Evolutionary conservation across 1,139 yeast genomes (phyloP), one percentile per base, ranked within the genome.

Genomic region (Yamadazyma atmosphaerica): DNA sequence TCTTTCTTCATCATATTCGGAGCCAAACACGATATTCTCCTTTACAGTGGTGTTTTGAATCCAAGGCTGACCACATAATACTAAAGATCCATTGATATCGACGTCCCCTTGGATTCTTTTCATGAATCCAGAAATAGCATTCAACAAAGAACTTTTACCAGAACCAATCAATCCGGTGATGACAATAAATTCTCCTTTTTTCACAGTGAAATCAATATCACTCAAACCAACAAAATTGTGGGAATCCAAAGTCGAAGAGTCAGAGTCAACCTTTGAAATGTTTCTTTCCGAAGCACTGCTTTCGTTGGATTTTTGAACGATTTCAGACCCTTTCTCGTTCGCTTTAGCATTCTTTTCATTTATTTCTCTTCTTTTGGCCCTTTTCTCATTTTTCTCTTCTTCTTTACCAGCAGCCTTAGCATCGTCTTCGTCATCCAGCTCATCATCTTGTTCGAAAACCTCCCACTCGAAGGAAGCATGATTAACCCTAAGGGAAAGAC

Each of bases 151-250:
- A 0, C 86, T 69, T 51, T 85, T 84, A 34, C 94, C 92, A 0
- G 86, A 70, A 3, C 92, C 92, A 52, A 83, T 81, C 7, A 79
- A 56, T 29, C 92, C 92, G 2, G 87, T 81, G 12, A 84, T 68
- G 37, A 82, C 81, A 8, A 83, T 65, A 44, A 85, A 79, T 54
- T 83, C 87, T 12, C 85, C 85, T 41, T 69, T 67, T 33, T 60
- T 54, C 33, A 82, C 61, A 1, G 52, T 37, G 14, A 83, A 52
- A 41, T 73, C 55, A 29, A 81, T 55, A 38, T 77, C 55, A 8
- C 61, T 43, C 28, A 68, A 55, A 1, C 73, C 74, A 22, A 61
- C 48, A 44, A 66, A 67, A 2, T 12, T 35, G n/a, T 33, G 33
- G 7, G 39, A 36, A 14, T 21, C 28, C 7, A 32, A 6, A 12